Conservation (phyloP, 768 basidiomycete species). For the Lactarius indigo region DNA sequence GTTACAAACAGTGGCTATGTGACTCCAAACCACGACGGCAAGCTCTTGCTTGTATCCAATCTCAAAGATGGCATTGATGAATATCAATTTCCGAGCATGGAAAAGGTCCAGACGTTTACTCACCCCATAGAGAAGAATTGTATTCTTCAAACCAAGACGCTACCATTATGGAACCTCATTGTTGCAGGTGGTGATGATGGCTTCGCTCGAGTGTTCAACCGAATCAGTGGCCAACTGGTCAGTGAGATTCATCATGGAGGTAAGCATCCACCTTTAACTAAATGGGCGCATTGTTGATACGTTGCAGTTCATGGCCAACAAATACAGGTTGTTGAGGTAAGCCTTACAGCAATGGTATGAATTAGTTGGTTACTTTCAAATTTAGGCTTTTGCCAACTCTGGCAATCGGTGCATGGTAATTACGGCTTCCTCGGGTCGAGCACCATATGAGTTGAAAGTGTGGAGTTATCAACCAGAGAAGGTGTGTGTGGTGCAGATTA, state of each 20-base stretch:
- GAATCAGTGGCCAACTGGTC: constrained; percentile 9
- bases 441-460: neutral
- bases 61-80: neutral
- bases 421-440: neutral
- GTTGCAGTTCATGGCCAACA: neutral
- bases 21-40: neutral
- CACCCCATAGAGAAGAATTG: neutral
- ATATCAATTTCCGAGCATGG: constrained; percentile 5
- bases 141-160: neutral
- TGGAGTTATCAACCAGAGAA: neutral
- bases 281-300: neutral
- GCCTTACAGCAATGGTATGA: no score
- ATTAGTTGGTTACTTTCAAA: neutral
- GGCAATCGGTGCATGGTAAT: neutral
- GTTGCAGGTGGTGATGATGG: constrained; percentile 3
- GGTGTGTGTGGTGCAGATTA: no score
- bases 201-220: constrained; percentile 4
- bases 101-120: neutral
- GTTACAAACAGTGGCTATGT: neutral
- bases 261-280: neutral
- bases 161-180: neutral
- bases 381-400: constrained; percentile 1
- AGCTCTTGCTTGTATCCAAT: constrained; percentile 1
- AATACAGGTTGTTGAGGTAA: no score
- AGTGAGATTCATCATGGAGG: constrained; percentile 4